Conservation (phyloP, 305 asterid genomes). For the Fraxinus ornus region DNA sequence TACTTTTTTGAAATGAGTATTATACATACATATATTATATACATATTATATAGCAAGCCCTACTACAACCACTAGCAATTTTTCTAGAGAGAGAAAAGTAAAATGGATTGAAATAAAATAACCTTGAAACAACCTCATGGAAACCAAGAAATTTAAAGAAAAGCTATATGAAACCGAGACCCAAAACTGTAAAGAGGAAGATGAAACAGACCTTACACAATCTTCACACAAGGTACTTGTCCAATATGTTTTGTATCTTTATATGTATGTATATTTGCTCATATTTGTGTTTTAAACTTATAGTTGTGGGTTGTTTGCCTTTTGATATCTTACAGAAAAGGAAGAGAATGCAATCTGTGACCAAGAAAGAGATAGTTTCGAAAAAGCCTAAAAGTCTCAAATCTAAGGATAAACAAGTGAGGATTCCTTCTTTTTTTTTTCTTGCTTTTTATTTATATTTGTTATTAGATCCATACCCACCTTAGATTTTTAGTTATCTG, state of each 20-base stretch:
- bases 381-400: conserved; percentile 40
- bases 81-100: background rate
- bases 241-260: background rate
- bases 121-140: conserved; percentile 27
- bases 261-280: background rate
- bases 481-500: conserved; percentile 8
- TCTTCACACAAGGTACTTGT: conserved; percentile 35
- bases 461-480: conserved; percentile 17
- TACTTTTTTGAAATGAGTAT: background rate
- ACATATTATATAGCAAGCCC: background rate
- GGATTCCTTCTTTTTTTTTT: background rate
- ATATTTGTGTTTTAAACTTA: conserved; percentile 1
- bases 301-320: background rate
- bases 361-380: conserved; percentile 35
- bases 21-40: background rate
- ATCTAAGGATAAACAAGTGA: conserved; percentile 54
- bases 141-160: conserved; percentile 28
- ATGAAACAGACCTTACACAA: conserved; percentile 21
- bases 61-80: background rate
- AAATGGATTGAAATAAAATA: background rate
- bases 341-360: conserved; percentile 34
- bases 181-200: conserved; percentile 16
- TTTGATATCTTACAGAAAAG: conserved; percentile 31
- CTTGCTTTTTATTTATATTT: background rate
- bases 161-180: conserved; percentile 25